A percentile compares a stretch with the other conserved stretches of the same genome.
Conservation (phyloP, 768 basidiomycete genomes). For the Boletus tylopilopsis region DNA sequence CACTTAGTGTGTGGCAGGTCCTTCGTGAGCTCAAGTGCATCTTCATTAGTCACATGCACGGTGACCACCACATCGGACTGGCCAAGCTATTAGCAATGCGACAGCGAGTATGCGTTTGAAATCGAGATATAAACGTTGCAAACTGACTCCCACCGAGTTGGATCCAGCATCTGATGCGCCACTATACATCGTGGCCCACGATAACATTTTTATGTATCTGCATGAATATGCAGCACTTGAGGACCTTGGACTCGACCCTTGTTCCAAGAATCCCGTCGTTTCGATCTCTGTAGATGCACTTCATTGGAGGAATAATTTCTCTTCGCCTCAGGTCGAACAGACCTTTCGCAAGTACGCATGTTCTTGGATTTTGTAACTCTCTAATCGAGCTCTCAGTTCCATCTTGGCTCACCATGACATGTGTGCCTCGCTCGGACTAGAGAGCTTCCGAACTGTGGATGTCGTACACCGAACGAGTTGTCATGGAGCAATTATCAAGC, state of each 20-base stretch:
- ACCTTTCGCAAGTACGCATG: conserved; percentile 2
- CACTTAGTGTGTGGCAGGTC: conserved; percentile 49
- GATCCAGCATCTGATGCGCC: conserved; percentile 57
- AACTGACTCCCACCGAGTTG: conserved; percentile 43
- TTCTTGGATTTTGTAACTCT: not conserved
- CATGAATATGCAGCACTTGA: conserved; percentile 70
- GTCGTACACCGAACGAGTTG: conserved; percentile 71
- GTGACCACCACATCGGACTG: conserved; percentile 87
- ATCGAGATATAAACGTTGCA: not conserved
- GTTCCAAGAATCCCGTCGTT: conserved; percentile 49
- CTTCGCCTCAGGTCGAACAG: conserved; percentile 26
- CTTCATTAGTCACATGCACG: conserved; percentile 88
- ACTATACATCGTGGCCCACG: conserved; percentile 66
- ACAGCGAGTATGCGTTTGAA: conserved; percentile 43
- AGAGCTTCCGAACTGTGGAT: conserved; percentile 61
- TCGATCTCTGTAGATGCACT: conserved; percentile 53
- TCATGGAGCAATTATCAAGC: conserved; percentile 67
- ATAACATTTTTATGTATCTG: conserved; percentile 59
- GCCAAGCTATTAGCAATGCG: conserved; percentile 71
- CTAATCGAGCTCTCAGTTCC: conserved; percentile 37
- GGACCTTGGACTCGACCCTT: conserved; percentile 57
- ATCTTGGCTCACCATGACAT: conserved; percentile 39
- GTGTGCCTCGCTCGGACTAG: conserved; percentile 52
- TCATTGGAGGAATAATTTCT: conserved; percentile 40
- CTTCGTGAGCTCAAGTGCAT: conserved; percentile 73